Base-by-base conservation (phyloP, 2,329 filamentous ascomycete genomes). In the Penicillium sp. region DNA sequence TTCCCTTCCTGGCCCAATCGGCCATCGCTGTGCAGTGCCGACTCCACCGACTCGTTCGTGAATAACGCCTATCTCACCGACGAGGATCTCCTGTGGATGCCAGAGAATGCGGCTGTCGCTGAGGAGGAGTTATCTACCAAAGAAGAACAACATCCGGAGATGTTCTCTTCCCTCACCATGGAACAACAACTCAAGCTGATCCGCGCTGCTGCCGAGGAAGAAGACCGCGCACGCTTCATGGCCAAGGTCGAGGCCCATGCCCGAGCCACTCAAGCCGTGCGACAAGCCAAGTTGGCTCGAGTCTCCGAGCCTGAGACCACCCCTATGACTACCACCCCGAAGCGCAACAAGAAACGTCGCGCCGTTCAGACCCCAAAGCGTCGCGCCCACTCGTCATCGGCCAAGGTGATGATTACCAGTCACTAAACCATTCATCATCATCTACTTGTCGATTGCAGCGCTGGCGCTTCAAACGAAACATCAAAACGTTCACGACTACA, bases 1-100 rank as follows among this genome's bases (percentile, higher is more conserved):
- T 77, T 77, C 47, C 75, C 75, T 8, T 77, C 75, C 4, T 77
- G 75, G 75, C 75, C 75, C 42, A 77, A 76, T 66, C 63, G 75
- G 5, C 65, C 71, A 2, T 73, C 72, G 8, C 68, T 77, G 18
- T 65, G 71, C 42, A 70, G 55, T 56, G 62, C 61, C 49, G 66
- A 71, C 40, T 67, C 71, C 3, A 65, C 68, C 10, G 56, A 65
- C 13, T 67, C 66, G 1, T 69, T 60, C 7, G 67, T 70, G 44
- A 74, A 66, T 55, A 75, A 68, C 55, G 71, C 75, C 42, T 76
- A 73, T 48, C 71, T 77, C 24, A 76, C 75, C 11, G 75, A 77
- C 43, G 75, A 77, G 53, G 75, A 77, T 43, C 68, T 77, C 33
- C 71, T 72, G 55, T 68, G 68, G 51, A 67, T 67, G 51, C 66